These are phyloP conservation scores for Podaxis pistillaris DNA, from an alignment of 768 basidiomycete genomes.

Conservation along the genomic window DNA sequence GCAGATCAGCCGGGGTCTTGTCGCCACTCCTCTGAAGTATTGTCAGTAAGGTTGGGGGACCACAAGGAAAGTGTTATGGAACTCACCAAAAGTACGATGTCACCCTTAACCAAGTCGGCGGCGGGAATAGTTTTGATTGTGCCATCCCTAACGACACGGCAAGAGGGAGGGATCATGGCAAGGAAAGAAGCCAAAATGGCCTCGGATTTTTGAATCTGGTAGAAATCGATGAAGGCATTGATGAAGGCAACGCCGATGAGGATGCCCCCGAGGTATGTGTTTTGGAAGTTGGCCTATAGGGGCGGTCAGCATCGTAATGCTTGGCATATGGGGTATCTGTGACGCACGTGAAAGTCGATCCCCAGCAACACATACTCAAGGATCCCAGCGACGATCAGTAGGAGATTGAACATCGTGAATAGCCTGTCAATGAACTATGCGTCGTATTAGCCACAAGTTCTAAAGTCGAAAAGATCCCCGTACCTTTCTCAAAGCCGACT, in stretches of 20 bases:
- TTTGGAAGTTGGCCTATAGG: constrained; percentile 53
- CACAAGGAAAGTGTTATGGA: background rate
- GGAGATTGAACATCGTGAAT: constrained; percentile 63
- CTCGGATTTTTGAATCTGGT: constrained; percentile 72
- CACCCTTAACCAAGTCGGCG: constrained; percentile 62
- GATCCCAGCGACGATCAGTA: constrained; percentile 64
- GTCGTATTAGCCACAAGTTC: constrained; percentile 12
- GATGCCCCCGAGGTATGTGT: constrained; percentile 70
- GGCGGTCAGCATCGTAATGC: constrained; percentile 14
- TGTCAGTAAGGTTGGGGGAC: background rate
- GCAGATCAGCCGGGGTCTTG: constrained; percentile 68
- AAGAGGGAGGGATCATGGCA: constrained; percentile 72
- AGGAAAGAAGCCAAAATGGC: constrained; percentile 71
- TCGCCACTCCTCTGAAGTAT: constrained; percentile 55
- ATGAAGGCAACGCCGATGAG: constrained; percentile 66
- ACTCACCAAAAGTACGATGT: constrained; percentile 59
- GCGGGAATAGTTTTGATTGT: constrained; percentile 56
- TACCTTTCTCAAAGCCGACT: constrained; percentile 64
- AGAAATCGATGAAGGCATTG: constrained; percentile 70
- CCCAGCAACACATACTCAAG: constrained; percentile 66
- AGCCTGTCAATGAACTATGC: constrained; percentile 62
- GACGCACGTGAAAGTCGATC: constrained; percentile 52
- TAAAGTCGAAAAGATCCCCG: constrained; percentile 8
- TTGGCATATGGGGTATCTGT: background rate
- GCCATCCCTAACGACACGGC: constrained; percentile 60